Base-by-base conservation (phyloP, 192 early-diverging fungal genomes). In the Coemansia guatemalensis region DNA sequence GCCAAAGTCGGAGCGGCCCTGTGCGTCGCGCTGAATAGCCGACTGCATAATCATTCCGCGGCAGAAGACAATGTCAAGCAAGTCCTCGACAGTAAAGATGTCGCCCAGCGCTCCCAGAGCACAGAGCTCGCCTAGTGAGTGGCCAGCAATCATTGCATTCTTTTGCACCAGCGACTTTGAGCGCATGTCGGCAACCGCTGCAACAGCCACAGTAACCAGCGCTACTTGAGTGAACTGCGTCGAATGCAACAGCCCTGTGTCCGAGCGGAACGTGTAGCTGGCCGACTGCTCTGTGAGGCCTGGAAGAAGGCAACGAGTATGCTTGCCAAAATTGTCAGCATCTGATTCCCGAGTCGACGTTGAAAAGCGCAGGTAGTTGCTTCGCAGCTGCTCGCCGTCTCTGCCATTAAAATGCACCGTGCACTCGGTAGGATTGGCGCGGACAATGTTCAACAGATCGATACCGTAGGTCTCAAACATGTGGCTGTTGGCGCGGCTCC, bases 41-140 rank as follows among this genome's bases (percentile, higher is more conserved):
- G 88, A 84, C 83, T 96, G 94, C 94, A 96, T 96, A 12, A 93
- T 92, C 89, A 93, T 90, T 69, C 94, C 94, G 68, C 94, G 88
- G 84, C 92, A 96, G 77, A 96, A 95, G 20, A 89, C 88, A 51
- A 96, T 86, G 64, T 94, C 94, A 53, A 93, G 86, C 5, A 95
- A 59, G 22, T 87, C 78, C 61, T 93, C 89, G 53, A 94, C 81
- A 5, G 87, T 82, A 18, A 96, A 80, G 0, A 94, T 87, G 4
- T 27, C 24, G 60, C 87, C 88, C 49, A 95, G 81, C 14, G 93
- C 77, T 8, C 89, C 85, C 27, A 96, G 78, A 47, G 88, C 92
- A 59, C 91, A 88, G 65, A 93, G 95, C 66, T 96, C 94, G 72
- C 94, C 94, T 49, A 96, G 85, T 59, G 90, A 90, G 83, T 96